These are phyloP conservation scores for Clavispora asparagi DNA, from an alignment of 805 yeast genomes.

Conservation along the genomic window DNA sequence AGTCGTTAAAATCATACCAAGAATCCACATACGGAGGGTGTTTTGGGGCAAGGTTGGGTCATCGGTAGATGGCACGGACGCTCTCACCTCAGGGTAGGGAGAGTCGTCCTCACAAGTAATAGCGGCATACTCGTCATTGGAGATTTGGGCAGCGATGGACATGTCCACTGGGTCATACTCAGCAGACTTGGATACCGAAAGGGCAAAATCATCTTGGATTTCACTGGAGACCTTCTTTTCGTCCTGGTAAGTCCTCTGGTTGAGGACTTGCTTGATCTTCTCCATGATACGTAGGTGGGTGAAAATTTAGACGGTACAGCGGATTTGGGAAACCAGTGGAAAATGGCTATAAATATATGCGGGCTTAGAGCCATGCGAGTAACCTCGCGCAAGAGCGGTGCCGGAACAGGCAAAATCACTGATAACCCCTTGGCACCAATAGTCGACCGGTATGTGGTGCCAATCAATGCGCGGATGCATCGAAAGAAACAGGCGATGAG, in stretches of 20 bases:
- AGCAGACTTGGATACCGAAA: slow-evolving; percentile 10
- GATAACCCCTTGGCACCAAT: background rate
- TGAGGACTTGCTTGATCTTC: slow-evolving; percentile 11
- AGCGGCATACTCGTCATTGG: slow-evolving; percentile 15
- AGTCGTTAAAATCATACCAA: slow-evolving; percentile 46
- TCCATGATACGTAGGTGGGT: slow-evolving; percentile 6
- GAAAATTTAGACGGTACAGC: background rate
- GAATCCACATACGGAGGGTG: slow-evolving; percentile 51
- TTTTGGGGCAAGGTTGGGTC: slow-evolving; percentile 46
- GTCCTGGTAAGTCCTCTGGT: slow-evolving; percentile 5
- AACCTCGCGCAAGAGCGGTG: background rate
- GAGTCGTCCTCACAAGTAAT: slow-evolving; percentile 16
- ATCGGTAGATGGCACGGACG: slow-evolving; percentile 51
- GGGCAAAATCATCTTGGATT: slow-evolving; percentile 4
- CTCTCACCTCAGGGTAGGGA: slow-evolving; percentile 65
- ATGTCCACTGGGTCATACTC: slow-evolving; percentile 15
- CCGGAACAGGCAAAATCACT: background rate
- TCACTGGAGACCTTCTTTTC: slow-evolving; percentile 10
- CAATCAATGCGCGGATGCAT: background rate
- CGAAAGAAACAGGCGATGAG: background rate
- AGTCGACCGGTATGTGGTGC: background rate
- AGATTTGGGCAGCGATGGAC: slow-evolving; percentile 10
- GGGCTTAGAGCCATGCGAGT: background rate
- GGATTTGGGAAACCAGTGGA: background rate
- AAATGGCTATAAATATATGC: background rate